Conservation (phyloP, 768 basidiomycete genomes). For the Phylloporus arenicola region DNA sequence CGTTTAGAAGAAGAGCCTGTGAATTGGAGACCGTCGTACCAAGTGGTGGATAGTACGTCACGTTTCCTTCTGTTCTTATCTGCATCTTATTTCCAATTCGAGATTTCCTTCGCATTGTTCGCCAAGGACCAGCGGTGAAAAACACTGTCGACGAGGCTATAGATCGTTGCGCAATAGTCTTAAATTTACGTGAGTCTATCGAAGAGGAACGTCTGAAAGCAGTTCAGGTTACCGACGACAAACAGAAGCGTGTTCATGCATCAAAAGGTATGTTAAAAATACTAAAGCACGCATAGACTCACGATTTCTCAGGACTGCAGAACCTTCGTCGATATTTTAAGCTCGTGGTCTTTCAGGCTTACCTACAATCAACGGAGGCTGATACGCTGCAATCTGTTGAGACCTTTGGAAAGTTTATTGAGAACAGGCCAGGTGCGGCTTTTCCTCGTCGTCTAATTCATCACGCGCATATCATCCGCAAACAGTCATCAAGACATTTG, state of each 20-base stretch:
- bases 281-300: neutral
- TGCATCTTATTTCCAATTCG: constrained; percentile 6
- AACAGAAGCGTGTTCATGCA: constrained; percentile 56
- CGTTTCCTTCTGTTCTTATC: neutral
- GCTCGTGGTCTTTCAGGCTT: constrained; percentile 85
- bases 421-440: constrained; percentile 69
- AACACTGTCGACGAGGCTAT: constrained; percentile 80
- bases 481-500: constrained; percentile 89
- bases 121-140: constrained; percentile 84
- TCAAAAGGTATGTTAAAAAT: constrained; percentile 54
- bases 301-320: constrained; percentile 51
- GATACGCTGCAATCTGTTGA: constrained; percentile 75
- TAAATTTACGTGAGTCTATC: constrained; percentile 84
- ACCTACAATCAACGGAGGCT: constrained; percentile 73
- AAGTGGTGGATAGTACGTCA: constrained; percentile 82
- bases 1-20: constrained; percentile 27
- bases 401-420: constrained; percentile 77
- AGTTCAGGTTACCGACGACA: constrained; percentile 70
- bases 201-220: constrained; percentile 76
- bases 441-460: neutral
- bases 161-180: constrained; percentile 76
- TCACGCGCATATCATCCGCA: neutral
- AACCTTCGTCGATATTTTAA: constrained; percentile 82
- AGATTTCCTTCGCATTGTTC: constrained; percentile 82
- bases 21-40: constrained; percentile 60